A percentile compares a stretch with the other conserved stretches of the same genome.
Conservation (phyloP, 306 rosid genomes). For the Psophocarpus tetragonolobus region DNA sequence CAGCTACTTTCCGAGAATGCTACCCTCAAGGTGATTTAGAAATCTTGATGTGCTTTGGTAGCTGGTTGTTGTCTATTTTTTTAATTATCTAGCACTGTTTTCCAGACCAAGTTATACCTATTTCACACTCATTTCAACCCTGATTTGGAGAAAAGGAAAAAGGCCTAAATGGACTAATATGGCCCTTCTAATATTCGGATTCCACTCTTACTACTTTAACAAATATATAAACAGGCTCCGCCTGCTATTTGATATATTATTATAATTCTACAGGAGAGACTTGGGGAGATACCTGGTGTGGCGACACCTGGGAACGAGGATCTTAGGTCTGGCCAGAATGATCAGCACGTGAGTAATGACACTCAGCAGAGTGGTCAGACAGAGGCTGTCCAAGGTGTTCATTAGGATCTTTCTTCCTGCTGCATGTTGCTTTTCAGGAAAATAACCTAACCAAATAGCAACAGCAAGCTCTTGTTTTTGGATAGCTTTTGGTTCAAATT, state of each 20-base stretch:
- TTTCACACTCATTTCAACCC: background rate
- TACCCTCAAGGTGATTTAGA: background rate
- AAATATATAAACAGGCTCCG: background rate
- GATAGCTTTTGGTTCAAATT: slow-evolving; percentile 53
- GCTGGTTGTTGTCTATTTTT: background rate
- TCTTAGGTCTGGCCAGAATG: slow-evolving; percentile 48
- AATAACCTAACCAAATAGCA: slow-evolving; percentile 66
- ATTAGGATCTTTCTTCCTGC: slow-evolving; percentile 51
- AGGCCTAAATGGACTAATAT: background rate
- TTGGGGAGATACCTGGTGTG: background rate
- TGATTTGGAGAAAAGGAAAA: background rate
- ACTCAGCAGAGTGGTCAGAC: slow-evolving; percentile 46
- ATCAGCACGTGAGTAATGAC: slow-evolving; percentile 47
- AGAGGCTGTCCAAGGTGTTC: slow-evolving; percentile 49
- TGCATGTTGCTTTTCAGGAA: slow-evolving; percentile 45
- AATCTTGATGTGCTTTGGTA: background rate
- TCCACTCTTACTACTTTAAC: background rate
- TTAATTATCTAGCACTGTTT: background rate
- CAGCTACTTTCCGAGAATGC: background rate
- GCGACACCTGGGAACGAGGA: slow-evolving; percentile 38
- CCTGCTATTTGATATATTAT: background rate
- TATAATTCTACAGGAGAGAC: slow-evolving; percentile 17
- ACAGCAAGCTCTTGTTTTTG: slow-evolving; percentile 45
- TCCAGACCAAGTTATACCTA: background rate
- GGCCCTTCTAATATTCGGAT: background rate